Evolutionary conservation across 805 yeast genomes (phyloP), one percentile per base, ranked within the genome.

Genomic region (Saccharomycopsis sp.): DNA sequence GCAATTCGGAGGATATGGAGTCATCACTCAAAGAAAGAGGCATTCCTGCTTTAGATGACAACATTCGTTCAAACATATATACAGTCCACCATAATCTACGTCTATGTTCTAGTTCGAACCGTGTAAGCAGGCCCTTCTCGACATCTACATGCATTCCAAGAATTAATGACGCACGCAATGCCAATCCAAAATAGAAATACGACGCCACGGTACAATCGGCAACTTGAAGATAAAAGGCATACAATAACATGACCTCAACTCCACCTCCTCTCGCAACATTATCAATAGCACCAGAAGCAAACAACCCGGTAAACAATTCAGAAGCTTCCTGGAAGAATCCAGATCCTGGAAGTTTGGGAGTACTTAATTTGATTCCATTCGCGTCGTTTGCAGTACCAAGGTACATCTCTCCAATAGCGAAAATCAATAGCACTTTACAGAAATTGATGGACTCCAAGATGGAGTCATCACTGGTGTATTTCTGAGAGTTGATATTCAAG

Each of bases 21-120:
- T 86, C 88, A 67, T 87, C 94, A 0, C 94, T 85, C 60, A 92
- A 79, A 56, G 89, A 83, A 50, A 87, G 69, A 0, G 96, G 96
- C 24, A 87, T 71, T 0, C 96, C 96, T 0, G 92, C 92, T 66
- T 87, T 87, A 12, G 92, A 85, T 3, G 90, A 85, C 47, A 87
- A 71, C 93, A 87, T 87, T 69, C 93, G 73, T 72, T 91, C 97
- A 64, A 89, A 81, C 70, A 85, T 82, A 71, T 89, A 90, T 35
- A 86, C 83, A 49, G 91, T 85, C 97, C 97, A 91, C 75, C 93
- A 91, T 41, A 89, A 71, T 59, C 92, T 80, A 67, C 96, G 79
- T 55, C 96, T 78, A 69, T 88, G 91, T 64, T 92, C 96, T 64
- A 87, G 84, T 74, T 86, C 93, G 64, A 81, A 80, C 62, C 83